These are phyloP conservation scores for Isabelozyma heimii DNA, from an alignment of 805 yeast species.

Conservation along the genomic window DNA sequence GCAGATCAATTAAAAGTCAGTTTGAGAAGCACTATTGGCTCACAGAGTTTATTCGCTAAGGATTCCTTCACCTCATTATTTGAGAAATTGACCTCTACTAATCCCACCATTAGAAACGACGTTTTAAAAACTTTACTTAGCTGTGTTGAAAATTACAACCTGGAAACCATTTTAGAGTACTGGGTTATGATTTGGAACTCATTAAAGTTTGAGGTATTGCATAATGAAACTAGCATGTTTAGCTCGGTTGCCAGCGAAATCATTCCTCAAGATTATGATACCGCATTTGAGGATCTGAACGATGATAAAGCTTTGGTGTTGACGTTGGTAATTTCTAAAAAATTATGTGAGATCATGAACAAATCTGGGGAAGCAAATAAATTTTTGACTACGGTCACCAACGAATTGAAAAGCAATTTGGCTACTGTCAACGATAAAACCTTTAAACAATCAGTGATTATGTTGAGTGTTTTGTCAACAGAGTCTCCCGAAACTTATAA, in stretches of 20 bases:
- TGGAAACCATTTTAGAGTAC: slow-evolving; percentile 47
- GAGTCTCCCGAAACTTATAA: slow-evolving; percentile 48
- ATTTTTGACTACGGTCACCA: slow-evolving; percentile 31
- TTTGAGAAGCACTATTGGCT: slow-evolving; percentile 60
- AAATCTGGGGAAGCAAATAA: slow-evolving; percentile 28
- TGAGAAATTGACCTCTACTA: slow-evolving; percentile 76
- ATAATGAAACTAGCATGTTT: slow-evolving; percentile 49
- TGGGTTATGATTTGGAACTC: slow-evolving; percentile 87
- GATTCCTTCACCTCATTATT: slow-evolving; percentile 76
- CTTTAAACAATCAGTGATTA: slow-evolving; percentile 58
- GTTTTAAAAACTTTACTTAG: slow-evolving; percentile 59
- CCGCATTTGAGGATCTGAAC: slow-evolving; percentile 27
- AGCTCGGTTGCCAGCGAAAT: slow-evolving; percentile 13
- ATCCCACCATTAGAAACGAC: slow-evolving; percentile 71
- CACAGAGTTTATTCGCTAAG: slow-evolving; percentile 60
- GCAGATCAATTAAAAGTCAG: slow-evolving; percentile 64
- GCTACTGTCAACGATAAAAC: slow-evolving; percentile 49
- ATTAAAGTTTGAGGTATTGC: slow-evolving; percentile 83
- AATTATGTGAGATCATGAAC: slow-evolving; percentile 36
- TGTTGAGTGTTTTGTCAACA: slow-evolving; percentile 55
- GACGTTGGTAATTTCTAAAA: slow-evolving; percentile 35
- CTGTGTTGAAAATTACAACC: slow-evolving; percentile 54
- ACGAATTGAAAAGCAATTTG: slow-evolving; percentile 56
- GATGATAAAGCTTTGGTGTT: slow-evolving; percentile 34
- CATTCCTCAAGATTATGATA: slow-evolving; percentile 23